Conservation (phyloP, 2,329 filamentous ascomycete genomes). For the Nemania sp. region DNA sequence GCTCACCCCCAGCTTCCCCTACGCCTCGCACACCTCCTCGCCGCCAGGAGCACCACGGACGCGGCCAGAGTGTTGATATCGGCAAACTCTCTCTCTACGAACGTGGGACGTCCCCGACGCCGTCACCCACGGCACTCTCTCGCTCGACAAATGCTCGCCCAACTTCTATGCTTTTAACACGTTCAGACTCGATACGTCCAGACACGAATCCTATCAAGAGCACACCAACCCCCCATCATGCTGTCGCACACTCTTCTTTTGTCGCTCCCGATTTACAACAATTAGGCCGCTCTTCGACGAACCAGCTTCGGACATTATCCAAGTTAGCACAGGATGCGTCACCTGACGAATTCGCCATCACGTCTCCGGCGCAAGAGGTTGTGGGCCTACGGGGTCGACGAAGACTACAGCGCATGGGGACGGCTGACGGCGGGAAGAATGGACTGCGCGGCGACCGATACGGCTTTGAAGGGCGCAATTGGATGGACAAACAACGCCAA, state of each 20-base stretch:
- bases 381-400: constrained; percentile 87
- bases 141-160: constrained; percentile 57
- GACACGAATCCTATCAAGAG: constrained; percentile 51
- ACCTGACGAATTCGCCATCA: constrained; percentile 84
- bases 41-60: constrained; percentile 62
- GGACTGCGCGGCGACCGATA: constrained; percentile 63
- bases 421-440: constrained; percentile 59
- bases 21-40: constrained; percentile 53
- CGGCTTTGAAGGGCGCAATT: constrained; percentile 85
- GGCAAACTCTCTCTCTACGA: constrained; percentile 65
- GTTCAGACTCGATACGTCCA: constrained; percentile 64
- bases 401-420: constrained; percentile 79
- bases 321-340: constrained; percentile 81
- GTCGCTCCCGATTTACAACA: constrained; percentile 80
- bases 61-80: constrained; percentile 75
- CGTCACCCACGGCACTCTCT: constrained; percentile 48
- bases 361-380: constrained; percentile 83
- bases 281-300: constrained; percentile 88
- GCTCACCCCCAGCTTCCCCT: constrained; percentile 52
- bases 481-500: constrained; percentile 99
- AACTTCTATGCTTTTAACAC: constrained; percentile 71
- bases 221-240: constrained; percentile 50
- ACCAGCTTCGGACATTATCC: constrained; percentile 88
- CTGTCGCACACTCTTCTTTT: constrained; percentile 61
- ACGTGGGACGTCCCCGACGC: constrained; percentile 55